A percentile compares a stretch with the other conserved stretches of the same genome.
phyloP scores from a whole-genome alignment of 2,329 filamentous ascomycete genomes.

The Chaetomiaceae sp. region DNA sequence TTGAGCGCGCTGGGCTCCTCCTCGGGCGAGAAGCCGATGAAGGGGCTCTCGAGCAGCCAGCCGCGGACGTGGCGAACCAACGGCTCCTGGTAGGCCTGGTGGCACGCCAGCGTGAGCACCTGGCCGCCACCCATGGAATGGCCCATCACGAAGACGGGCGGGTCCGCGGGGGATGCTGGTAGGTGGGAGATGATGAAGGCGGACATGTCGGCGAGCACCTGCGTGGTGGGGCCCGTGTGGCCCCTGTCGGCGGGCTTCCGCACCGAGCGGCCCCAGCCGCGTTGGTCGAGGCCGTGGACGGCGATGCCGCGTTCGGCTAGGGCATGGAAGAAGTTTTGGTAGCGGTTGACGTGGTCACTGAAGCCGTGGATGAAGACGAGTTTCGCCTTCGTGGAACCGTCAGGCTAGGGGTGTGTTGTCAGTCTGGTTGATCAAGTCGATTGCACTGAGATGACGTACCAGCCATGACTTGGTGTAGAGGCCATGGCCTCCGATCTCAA shows the following conservation, averaged over 20 bases:
- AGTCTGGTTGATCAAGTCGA: background rate
- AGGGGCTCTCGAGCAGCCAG: conserved; percentile 71
- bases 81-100: conserved; percentile 42
- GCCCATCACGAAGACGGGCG: conserved; percentile 77
- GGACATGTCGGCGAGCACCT: conserved; percentile 71
- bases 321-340: conserved; percentile 65
- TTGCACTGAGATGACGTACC: conserved; percentile 35
- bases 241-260: conserved; percentile 57
- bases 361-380: conserved; percentile 84
- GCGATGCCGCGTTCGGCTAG: conserved; percentile 69
- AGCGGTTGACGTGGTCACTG: conserved; percentile 76
- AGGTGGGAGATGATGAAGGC: conserved; percentile 62
- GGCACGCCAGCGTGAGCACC: conserved; percentile 55
- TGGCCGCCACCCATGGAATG: conserved; percentile 89
- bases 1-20: conserved; percentile 58
- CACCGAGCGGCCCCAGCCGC: conserved; percentile 78
- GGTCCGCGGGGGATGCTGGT: conserved; percentile 33
- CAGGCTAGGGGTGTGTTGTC: conserved; percentile 38
- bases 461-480: conserved; percentile 55
- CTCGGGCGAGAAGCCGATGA: conserved; percentile 64
- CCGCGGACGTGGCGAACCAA: conserved; percentile 59
- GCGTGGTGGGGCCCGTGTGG: conserved; percentile 64
- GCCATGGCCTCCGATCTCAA: conserved; percentile 38
- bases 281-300: conserved; percentile 74
- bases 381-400: conserved; percentile 57